Base-by-base conservation (phyloP, 306 rosid genomes). In the Prinsepia uniflora region DNA sequence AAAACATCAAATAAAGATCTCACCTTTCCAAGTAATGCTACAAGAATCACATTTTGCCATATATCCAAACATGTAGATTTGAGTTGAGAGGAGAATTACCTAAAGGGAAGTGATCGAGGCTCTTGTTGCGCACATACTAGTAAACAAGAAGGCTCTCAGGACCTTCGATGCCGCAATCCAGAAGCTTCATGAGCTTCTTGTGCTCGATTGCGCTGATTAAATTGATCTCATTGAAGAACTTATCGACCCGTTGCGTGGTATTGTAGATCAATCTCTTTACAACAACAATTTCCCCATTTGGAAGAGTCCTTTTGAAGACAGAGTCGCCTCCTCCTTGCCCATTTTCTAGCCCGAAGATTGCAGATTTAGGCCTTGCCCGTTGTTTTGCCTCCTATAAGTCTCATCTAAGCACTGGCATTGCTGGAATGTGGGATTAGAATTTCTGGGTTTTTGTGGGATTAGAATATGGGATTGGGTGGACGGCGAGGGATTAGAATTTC, bases 151-250 rank as follows among this genome's bases (percentile, higher is more conserved):
- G 85, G 59, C 98, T 92, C 86, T 92, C 98, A 5, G 98, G 98
- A 41, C 98, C 98, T 88, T 92, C 98, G 53, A 92, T 89, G 86
- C 96, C 89, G 58, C 98, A 92, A 20, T 96, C 98, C 77, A 92
- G 76, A 73, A 92, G 88, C 60, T 79, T 67, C 50, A 92, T 89
- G 41, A 92, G 96, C 74, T 89, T 88, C 81, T 89, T 82, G 89
- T 92, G 98, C 56, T 86, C 83, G 53, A 88, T 83, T 77, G 88
- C 92, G 0, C 88, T 84, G 63, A 92, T 86, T 70, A 92, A 79
- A 76, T 90, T 90, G 18, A 92, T 96, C 70, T 92, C 98, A 71
- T 92, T 92, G 90, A 92, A 92, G 85, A 92, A 92, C 70, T 90
- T 96, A 69, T 90, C 96, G 0, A 90, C 98, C 98, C 98, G 90